Base-by-base conservation (phyloP, 768 basidiomycete species). In the Boletus sensibilis region DNA sequence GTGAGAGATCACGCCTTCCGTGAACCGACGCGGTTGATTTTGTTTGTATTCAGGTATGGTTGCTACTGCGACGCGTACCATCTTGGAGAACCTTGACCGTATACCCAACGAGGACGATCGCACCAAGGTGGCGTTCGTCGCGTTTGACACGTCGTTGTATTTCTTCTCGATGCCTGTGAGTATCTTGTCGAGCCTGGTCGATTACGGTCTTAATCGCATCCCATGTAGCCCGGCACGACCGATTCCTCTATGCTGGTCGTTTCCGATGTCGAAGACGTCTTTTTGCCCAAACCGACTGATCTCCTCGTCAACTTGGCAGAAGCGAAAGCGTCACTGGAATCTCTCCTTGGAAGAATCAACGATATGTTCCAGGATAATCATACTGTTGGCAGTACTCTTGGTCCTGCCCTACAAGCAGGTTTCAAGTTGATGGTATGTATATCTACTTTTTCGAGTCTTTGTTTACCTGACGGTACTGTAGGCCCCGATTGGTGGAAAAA, bases 281-380 rank as follows among this genome's bases (percentile, higher is more conserved):
- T 98, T 81, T 78, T 99, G 25, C 97, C 97, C 4, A 95, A 96
- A 74, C 97, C 97, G 5, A 91, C 84, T 46, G 96, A 98, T 70
- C 79, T 98, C n/a, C 85, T 98, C 34, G 90, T 98, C 67, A 98
- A 98, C 77, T 77, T 98, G 57, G 82, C 85, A 13, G 97, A 98
- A 75, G 82, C 88, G 11, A 85, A 90, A 40, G 76, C 84, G 1
- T 85, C 88, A 2, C 74, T 98, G 44, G 96, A 98, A 69, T 75
- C 79, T 16, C 81, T 99, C 23, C 82, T 99, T 1, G 83, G 86
- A 18, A 78, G 89, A 51, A 80, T 99, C 53, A 90, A 87, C 63
- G 96, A 95, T 54, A 98, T 99, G 96, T 99, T 98, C 83, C 85
- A 90, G 71, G 96, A 98, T n/a, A 93, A 92, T 58, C 88, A 87